phyloP scores from a whole-genome alignment of 176 grass and related monocot species.

The Oryza glumipatula region DNA sequence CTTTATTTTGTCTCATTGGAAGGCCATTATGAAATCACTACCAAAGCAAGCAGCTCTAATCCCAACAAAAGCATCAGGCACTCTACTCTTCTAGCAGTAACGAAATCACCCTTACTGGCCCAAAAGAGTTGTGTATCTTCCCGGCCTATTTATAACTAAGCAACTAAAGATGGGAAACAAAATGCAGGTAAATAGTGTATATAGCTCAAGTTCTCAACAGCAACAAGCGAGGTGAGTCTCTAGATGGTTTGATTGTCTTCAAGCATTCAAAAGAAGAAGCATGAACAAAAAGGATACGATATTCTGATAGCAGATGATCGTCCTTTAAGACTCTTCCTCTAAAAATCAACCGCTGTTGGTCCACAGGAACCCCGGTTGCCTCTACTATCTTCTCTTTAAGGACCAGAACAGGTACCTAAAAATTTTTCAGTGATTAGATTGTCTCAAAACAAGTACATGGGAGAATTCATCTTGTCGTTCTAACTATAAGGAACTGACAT shows the following conservation, averaged over 20 bases:
- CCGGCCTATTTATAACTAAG: not conserved
- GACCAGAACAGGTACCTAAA: conserved; percentile 62
- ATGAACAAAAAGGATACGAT: conserved; percentile 77
- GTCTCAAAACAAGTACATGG: not conserved
- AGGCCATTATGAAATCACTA: not conserved
- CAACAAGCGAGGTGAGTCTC: not conserved
- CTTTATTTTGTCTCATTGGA: not conserved
- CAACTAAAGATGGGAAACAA: not conserved
- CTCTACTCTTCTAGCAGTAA: not conserved
- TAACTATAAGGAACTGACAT: not conserved
- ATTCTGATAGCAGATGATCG: conserved; percentile 79
- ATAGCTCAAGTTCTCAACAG: not conserved
- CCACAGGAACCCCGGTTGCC: conserved; percentile 64
- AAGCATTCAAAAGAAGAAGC: not conserved
- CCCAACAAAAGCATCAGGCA: conserved; percentile 1
- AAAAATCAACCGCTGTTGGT: conserved; percentile 86
- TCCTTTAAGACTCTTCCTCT: conserved; percentile 92
- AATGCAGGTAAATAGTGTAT: not conserved
- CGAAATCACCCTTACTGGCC: conserved; percentile 1
- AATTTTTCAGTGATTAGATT: conserved; percentile 2
- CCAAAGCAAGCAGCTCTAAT: not conserved
- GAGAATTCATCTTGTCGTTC: not conserved
- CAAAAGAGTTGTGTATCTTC: not conserved
- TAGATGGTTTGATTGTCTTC: not conserved
- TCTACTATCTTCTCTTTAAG: conserved; percentile 76